Evolutionary conservation across 768 basidiomycete genomes (phyloP), one percentile per base, ranked within the genome.

Genomic region (Leccinellum luteum): DNA sequence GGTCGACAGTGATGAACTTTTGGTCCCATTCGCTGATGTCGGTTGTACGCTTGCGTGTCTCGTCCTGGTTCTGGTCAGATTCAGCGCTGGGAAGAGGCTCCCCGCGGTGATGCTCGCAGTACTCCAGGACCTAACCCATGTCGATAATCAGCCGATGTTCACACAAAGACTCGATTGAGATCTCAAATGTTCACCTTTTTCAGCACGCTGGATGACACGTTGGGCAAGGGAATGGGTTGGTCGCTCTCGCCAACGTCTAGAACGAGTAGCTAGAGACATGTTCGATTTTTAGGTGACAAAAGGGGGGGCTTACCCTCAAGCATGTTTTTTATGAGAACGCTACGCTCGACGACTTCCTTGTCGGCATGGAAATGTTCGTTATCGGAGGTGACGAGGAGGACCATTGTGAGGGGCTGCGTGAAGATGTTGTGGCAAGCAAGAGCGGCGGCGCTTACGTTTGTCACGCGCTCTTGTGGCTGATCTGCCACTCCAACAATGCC

Each of bases 1-100:
- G 97, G 80, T 98, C 97, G 58, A 98, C 97, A 45, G 88, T 89
- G 74, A 96, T 95, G 74, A 95, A 98, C 78, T 97, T 97, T 71
- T 95, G 90, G 76, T 99, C 97, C 97, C 97, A 99, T 72, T 99
- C 97, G 62, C 86, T 88, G 75, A 99, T 98, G 64, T 98, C 96
- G 15, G 94, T 94, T n/a, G 94, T 95, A 72, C 94, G 89, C 76
- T 96, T 94, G 77, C 96, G 88, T 5, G 91, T 90, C 76, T 98
- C 97, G 59, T 98, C 96, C 65, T 90, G 89, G 59, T 78, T 86
- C 65, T 85, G 83, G 66, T 92, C 89, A 47, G 87, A 78, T 63
- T 94, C 92, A 10, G 88, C 81, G 41, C 87, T 80, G 17, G 97
- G 97, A 41, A 98, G 83, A n/a, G 95, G 94, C 75, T 99, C 97